Percentiles rank a stretch among this genome's conserved stretches.
These are phyloP conservation scores for Oxytropis ochrocephala DNA, from an alignment of 306 rosid species.

Conservation along the genomic window DNA sequence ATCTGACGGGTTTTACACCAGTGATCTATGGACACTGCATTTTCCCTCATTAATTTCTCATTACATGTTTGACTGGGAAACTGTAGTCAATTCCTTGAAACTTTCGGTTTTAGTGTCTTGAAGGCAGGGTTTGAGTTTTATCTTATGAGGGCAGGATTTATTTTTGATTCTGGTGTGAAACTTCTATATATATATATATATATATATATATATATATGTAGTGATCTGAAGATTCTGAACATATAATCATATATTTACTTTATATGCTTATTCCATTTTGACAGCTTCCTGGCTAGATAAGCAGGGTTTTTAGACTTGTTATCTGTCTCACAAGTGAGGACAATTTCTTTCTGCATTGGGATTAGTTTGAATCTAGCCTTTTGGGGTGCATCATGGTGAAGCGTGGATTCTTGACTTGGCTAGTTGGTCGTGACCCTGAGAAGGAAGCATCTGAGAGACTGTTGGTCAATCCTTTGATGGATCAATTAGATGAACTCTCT, in stretches of 20 bases:
- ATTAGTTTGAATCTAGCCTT: conserved; percentile 17
- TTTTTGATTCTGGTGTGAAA: not conserved
- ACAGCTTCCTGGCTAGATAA: conserved; percentile 18
- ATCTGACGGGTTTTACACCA: not conserved
- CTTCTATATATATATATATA: too few relatives aligned
- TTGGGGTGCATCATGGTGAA: conserved; percentile 9
- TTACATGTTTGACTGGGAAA: not conserved
- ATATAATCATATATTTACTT: not conserved
- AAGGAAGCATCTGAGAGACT: conserved; percentile 14
- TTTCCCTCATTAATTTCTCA: not conserved
- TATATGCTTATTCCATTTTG: not conserved
- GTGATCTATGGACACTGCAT: not conserved
- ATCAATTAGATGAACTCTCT: conserved; percentile 34
- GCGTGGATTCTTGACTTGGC: conserved; percentile 24
- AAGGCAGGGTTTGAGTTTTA: not conserved
- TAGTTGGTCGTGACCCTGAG: conserved; percentile 4
- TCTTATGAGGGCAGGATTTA: too few relatives aligned
- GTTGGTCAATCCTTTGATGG: conserved; percentile 30
- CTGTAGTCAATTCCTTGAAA: not conserved
- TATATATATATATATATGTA: not conserved
- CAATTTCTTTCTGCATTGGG: conserved; percentile 16
- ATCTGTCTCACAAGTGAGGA: conserved; percentile 26
- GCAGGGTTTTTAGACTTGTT: conserved; percentile 26
- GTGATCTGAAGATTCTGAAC: not conserved
- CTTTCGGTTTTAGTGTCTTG: not conserved